A percentile compares a stretch with the other conserved stretches of the same genome.
Conservation (phyloP, 345 rosid species). For the Ceriops zippeliana region DNA sequence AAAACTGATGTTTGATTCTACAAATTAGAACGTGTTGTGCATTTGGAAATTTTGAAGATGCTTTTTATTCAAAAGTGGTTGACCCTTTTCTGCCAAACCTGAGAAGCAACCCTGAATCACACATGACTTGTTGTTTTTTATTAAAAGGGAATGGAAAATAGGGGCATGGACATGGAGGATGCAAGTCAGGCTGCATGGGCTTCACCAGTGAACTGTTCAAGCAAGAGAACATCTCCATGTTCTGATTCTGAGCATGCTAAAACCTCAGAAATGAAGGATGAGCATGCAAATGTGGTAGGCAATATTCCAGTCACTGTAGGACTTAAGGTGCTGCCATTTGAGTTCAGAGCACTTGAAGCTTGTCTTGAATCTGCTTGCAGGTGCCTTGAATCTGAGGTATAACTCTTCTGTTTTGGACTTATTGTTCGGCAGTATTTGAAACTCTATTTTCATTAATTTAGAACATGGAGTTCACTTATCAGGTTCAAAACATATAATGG, state of each 20-base stretch:
- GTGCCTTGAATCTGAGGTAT: constrained; percentile 72
- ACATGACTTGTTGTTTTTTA: background rate
- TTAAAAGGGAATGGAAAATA: background rate
- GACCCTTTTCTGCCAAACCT: too few species aligned
- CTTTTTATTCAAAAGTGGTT: too few species aligned
- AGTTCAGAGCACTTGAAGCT: constrained; percentile 71
- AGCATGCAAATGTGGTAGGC: background rate
- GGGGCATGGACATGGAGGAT: background rate
- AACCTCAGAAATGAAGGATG: constrained; percentile 1
- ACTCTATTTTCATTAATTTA: background rate
- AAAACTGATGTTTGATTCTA: too few species aligned
- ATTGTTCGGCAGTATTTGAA: background rate
- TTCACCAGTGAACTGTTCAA: background rate
- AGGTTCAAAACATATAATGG: too few species aligned
- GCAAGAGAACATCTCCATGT: background rate
- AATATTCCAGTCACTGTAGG: constrained; percentile 7
- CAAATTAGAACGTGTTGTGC: too few species aligned
- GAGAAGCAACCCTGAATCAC: background rate
- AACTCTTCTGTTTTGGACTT: background rate
- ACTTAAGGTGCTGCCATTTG: constrained; percentile 55
- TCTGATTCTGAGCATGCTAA: background rate
- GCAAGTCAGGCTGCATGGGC: background rate
- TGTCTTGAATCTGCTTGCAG: constrained; percentile 72
- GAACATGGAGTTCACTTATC: background rate
- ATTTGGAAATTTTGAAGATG: too few species aligned